Evolutionary conservation across 257 asterid genomes (phyloP).

Genomic region (Jacaranda mimosifolia): DNA sequence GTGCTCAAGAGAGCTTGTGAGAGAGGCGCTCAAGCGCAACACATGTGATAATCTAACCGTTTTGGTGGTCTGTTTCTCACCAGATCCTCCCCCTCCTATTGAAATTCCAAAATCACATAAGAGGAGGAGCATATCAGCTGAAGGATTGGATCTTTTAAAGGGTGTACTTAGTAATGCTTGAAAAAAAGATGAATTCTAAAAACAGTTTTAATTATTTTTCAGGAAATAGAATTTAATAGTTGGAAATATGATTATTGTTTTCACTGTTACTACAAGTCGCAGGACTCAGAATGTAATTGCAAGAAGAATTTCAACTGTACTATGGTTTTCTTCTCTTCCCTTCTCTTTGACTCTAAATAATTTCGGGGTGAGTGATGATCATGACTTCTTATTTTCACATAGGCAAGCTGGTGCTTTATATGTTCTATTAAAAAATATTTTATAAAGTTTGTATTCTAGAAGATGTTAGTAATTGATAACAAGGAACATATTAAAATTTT

Average conservation of each 20-base stretch:
- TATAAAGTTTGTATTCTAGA: no score
- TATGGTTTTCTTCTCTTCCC: not conserved
- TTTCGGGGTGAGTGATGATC: not conserved
- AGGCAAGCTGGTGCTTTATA: no score
- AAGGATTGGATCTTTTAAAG: slow-evolving; percentile 63
- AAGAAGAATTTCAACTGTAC: not conserved
- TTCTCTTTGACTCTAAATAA: not conserved
- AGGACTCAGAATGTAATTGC: not conserved
- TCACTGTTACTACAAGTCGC: not conserved
- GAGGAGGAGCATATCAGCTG: slow-evolving; percentile 68
- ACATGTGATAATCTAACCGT: slow-evolving; percentile 60
- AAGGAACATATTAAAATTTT: no score
- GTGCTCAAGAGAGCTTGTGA: slow-evolving; percentile 71
- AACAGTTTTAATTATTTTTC: no score
- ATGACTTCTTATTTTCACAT: no score
- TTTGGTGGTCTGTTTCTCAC: slow-evolving; percentile 57
- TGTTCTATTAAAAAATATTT: no score
- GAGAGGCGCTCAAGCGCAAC: slow-evolving; percentile 60
- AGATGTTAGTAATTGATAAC: no score
- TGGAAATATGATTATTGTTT: not conserved
- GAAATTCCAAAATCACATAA: slow-evolving; percentile 48
- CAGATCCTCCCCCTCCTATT: slow-evolving; percentile 55
- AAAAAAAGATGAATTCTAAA: slow-evolving; percentile 4
- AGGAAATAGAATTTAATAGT: not conserved
- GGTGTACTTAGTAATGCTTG: slow-evolving; percentile 53